Percentiles rank a stretch among this genome's conserved stretches.
Conservation (phyloP, 768 basidiomycete genomes). For the Cystobasidium tubakii region DNA sequence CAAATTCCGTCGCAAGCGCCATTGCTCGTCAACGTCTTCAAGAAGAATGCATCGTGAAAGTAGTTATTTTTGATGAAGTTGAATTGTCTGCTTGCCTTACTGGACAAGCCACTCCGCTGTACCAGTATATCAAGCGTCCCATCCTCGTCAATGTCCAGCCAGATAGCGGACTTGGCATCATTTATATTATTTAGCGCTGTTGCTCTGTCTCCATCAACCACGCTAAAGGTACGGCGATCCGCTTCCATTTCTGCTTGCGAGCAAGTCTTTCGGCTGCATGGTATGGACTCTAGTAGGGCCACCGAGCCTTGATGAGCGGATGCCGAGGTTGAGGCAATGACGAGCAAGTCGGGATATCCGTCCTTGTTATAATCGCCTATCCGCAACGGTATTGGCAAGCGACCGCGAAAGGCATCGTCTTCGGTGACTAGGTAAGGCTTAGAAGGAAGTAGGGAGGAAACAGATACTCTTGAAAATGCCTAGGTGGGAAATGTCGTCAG, state of each 20-base stretch:
- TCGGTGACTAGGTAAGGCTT: slow-evolving; percentile 59
- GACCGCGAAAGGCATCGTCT: slow-evolving; percentile 62
- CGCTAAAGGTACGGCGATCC: slow-evolving; percentile 62
- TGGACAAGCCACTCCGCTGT: slow-evolving; percentile 68
- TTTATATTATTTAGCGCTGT: slow-evolving; percentile 61
- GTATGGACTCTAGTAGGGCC: slow-evolving; percentile 47
- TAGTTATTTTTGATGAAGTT: slow-evolving; percentile 92
- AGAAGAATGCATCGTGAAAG: slow-evolving; percentile 97
- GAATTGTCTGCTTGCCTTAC: slow-evolving; percentile 51
- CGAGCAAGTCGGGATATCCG: slow-evolving; percentile 82
- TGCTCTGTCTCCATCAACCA: slow-evolving; percentile 55
- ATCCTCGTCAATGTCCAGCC: slow-evolving; percentile 92
- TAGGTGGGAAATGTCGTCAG: slow-evolving; percentile 46
- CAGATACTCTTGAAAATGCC: slow-evolving; percentile 64
- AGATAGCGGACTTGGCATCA: slow-evolving; percentile 72
- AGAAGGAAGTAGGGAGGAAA: slow-evolving; percentile 59
- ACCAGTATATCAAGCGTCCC: slow-evolving; percentile 87
- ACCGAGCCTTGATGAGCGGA: slow-evolving; percentile 42
- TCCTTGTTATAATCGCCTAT: slow-evolving; percentile 87
- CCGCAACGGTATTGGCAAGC: slow-evolving; percentile 69
- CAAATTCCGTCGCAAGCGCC: slow-evolving; percentile 85
- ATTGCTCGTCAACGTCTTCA: slow-evolving; percentile 94
- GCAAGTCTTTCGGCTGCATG: slow-evolving; percentile 46
- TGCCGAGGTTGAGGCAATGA: slow-evolving; percentile 33
- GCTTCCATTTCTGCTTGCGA: slow-evolving; percentile 38